These are phyloP conservation scores for Chalaropsis ovoidea DNA, from an alignment of 2,329 filamentous ascomycete species.

Conservation along the genomic window DNA sequence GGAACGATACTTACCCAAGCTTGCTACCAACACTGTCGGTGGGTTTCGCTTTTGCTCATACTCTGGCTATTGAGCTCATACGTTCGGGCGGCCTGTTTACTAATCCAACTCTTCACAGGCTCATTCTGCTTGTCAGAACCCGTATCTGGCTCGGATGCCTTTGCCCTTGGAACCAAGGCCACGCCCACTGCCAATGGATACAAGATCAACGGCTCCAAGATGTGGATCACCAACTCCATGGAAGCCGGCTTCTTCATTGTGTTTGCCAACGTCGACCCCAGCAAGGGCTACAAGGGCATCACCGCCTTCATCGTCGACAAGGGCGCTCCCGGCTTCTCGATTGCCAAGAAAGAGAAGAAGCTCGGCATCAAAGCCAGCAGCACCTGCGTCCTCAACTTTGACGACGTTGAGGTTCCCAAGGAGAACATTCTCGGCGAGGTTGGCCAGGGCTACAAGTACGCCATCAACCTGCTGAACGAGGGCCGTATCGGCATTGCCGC, in stretches of 20 bases:
- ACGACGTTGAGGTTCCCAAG: slow-evolving; percentile 84
- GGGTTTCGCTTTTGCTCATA: slow-evolving; percentile 12
- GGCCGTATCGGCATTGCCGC: slow-evolving; percentile 95
- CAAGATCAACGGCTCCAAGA: slow-evolving; percentile 83
- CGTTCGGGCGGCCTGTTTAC: neutral
- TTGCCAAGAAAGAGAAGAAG: slow-evolving; percentile 99
- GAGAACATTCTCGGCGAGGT: slow-evolving; percentile 80
- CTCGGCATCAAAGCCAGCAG: slow-evolving; percentile 90
- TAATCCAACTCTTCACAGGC: slow-evolving; percentile 30
- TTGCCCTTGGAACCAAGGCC: slow-evolving; percentile 86
- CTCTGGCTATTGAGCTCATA: neutral
- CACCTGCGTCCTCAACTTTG: slow-evolving; percentile 95
- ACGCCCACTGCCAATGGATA: slow-evolving; percentile 74
- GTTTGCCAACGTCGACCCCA: slow-evolving; percentile 88
- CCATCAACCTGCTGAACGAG: slow-evolving; percentile 87
- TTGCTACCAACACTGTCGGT: slow-evolving; percentile 78
- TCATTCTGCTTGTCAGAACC: slow-evolving; percentile 92
- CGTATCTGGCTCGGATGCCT: slow-evolving; percentile 87
- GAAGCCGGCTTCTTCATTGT: slow-evolving; percentile 95
- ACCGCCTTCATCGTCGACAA: slow-evolving; percentile 94
- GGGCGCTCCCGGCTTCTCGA: slow-evolving; percentile 74
- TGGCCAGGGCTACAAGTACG: slow-evolving; percentile 95
- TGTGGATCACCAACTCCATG: slow-evolving; percentile 99
- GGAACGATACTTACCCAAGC: slow-evolving; percentile 77
- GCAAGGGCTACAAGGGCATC: slow-evolving; percentile 93